A percentile compares a stretch with the other conserved stretches of the same genome.
These are phyloP conservation scores for Aphelidium insulamus DNA, from an alignment of 371 early-diverging fungal species.

Conservation along the genomic window DNA sequence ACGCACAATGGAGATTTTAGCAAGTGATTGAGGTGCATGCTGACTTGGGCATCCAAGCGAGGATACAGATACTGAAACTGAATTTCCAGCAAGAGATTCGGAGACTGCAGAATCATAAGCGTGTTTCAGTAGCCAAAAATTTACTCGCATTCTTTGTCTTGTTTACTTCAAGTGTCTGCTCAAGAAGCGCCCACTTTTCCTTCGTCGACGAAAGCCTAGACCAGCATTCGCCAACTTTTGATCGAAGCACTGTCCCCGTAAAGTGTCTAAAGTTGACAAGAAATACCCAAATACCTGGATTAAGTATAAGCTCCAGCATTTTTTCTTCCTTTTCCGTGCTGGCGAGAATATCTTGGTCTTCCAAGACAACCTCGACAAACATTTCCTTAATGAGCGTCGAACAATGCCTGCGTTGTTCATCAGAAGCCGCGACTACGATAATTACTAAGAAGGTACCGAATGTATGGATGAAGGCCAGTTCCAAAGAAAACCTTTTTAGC, in stretches of 20 bases:
- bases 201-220: neutral
- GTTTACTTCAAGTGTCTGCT: neutral
- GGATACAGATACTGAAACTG: constrained; percentile 74
- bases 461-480: constrained; percentile 23
- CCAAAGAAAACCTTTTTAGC: constrained; percentile 42
- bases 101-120: too few relatives aligned
- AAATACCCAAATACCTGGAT: constrained; percentile 19
- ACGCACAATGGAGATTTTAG: constrained; percentile 97
- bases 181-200: neutral
- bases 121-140: too few relatives aligned
- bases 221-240: neutral
- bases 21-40: constrained; percentile 80
- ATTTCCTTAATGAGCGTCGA: constrained; percentile 28
- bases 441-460: neutral
- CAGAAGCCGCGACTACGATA: too few relatives aligned
- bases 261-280: neutral
- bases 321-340: constrained; percentile 38
- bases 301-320: constrained; percentile 44
- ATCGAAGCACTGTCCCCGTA: too few relatives aligned
- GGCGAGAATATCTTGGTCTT: constrained; percentile 42
- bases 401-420: constrained; percentile 19
- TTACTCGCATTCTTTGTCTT: too few relatives aligned
- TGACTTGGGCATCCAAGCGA: constrained; percentile 88
- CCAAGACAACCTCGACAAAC: constrained; percentile 38
- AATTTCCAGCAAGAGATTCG: constrained; percentile 31